Evolutionary conservation across 352 stramenopile genomes (phyloP).

Genomic region (Phytophthora ohioensis): DNA sequence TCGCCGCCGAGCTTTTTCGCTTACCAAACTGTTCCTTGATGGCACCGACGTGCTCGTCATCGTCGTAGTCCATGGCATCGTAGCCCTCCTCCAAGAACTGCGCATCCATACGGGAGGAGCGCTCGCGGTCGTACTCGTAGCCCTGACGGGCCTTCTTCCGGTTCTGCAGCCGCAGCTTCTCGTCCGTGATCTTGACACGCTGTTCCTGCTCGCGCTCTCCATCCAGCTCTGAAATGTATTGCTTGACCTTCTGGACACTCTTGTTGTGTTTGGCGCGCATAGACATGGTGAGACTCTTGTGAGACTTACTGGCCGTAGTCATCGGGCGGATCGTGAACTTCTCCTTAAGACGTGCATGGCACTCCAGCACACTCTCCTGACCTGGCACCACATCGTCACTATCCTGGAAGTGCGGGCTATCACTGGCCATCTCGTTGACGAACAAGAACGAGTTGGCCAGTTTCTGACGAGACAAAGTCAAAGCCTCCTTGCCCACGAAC

Average conservation of each 20-base stretch:
- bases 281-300: slow-evolving; percentile 90
- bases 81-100: slow-evolving; percentile 87
- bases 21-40: slow-evolving; percentile 89
- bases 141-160: slow-evolving; percentile 87
- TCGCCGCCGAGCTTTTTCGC: slow-evolving; percentile 44
- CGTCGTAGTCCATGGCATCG: slow-evolving; percentile 81
- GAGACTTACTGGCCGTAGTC: slow-evolving; percentile 84
- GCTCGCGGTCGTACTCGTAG: slow-evolving; percentile 83
- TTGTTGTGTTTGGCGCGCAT: slow-evolving; percentile 92
- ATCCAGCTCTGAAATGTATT: slow-evolving; percentile 89
- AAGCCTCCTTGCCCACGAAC: slow-evolving; percentile 85
- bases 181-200: slow-evolving; percentile 87
- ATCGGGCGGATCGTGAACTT: slow-evolving; percentile 91
- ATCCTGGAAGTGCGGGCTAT: slow-evolving; percentile 71
- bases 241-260: slow-evolving; percentile 85
- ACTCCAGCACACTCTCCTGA: slow-evolving; percentile 86
- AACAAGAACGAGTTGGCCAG: slow-evolving; percentile 90
- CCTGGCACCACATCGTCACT: slow-evolving; percentile 65
- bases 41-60: slow-evolving; percentile 83
- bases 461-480: slow-evolving; percentile 86
- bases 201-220: slow-evolving; percentile 86
- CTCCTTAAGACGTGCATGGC: slow-evolving; percentile 79
- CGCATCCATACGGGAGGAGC: slow-evolving; percentile 80
- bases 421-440: slow-evolving; percentile 79
- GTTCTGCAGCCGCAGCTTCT: slow-evolving; percentile 84